Evolutionary conservation across 441 rosid species (phyloP).

Genomic region (Adansonia gregorii): DNA sequence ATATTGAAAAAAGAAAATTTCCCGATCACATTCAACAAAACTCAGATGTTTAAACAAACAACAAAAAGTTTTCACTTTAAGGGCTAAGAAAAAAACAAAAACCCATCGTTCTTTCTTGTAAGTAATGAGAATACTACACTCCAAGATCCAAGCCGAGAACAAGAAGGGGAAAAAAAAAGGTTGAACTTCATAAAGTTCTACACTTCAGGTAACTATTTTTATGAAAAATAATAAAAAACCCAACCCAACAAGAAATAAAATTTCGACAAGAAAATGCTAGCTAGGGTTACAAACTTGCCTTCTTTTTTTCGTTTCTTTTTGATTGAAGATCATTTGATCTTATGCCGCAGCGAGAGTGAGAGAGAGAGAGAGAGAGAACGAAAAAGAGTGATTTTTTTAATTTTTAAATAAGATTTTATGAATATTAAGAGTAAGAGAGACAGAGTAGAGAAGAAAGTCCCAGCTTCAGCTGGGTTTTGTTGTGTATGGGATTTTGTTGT

Average conservation of each 20-base stretch:
- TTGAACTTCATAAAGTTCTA: not conserved
- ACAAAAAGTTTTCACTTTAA: not conserved
- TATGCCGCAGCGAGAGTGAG: not conserved
- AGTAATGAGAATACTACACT: not conserved
- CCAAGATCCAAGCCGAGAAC: constrained; percentile 12
- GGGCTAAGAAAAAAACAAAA: not conserved
- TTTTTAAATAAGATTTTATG: not conserved
- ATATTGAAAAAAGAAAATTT: not conserved
- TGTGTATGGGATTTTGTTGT: not conserved
- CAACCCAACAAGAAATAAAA: not conserved
- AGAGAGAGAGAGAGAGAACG: not conserved
- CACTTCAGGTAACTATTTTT: not conserved
- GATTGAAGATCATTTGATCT: not conserved
- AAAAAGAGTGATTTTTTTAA: not conserved
- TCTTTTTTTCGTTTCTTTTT: not conserved
- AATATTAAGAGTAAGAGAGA: not conserved
- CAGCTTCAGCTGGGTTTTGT: constrained; percentile 4
- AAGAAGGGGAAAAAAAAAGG: not conserved
- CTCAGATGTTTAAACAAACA: constrained; percentile 4
- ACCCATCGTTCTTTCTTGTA: not conserved
- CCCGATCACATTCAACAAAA: constrained; percentile 6
- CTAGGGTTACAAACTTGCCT: constrained; percentile 13
- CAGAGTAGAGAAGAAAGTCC: not conserved
- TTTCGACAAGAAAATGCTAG: constrained; percentile 4
- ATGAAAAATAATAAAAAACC: not conserved